Evolutionary conservation across 2,329 filamentous ascomycete genomes (phyloP).

Genomic region (Talaromyces albobiverticillius): DNA sequence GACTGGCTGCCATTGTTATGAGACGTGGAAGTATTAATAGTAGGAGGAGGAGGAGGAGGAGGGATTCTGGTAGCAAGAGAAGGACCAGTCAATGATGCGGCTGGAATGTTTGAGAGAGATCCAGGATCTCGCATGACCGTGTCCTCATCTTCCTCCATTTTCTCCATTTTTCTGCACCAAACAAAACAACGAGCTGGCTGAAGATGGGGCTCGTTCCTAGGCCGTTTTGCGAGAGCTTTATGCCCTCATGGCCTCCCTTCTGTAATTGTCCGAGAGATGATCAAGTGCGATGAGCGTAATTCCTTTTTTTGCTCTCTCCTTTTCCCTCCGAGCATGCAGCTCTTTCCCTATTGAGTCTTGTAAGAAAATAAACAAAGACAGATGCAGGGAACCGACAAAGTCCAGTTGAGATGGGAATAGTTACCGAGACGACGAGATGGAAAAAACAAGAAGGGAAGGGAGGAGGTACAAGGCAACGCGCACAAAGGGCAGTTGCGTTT

Average conservation of each 20-base stretch:
- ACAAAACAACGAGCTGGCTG: conserved; percentile 1
- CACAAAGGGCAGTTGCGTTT: background rate
- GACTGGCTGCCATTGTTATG: background rate
- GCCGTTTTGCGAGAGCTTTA: conserved; percentile 11
- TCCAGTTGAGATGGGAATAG: too few relatives aligned
- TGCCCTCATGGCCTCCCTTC: conserved; percentile 11
- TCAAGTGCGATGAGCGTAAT: background rate
- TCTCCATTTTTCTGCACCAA: background rate
- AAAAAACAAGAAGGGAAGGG: background rate
- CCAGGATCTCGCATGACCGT: conserved; percentile 35
- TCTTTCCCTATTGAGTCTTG: background rate
- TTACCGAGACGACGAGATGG: background rate
- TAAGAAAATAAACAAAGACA: too few relatives aligned
- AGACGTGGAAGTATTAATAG: background rate
- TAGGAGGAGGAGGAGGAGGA: background rate
- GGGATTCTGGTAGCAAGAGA: background rate
- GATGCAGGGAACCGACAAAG: background rate
- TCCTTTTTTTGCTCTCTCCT: background rate
- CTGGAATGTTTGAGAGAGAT: background rate
- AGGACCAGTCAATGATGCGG: too few relatives aligned
- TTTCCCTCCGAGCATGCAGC: background rate
- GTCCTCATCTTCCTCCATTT: conserved; percentile 37
- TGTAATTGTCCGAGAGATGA: background rate
- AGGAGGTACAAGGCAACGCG: background rate
- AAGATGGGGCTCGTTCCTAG: conserved; percentile 4